A percentile compares a stretch with the other conserved stretches of the same genome.
Evolutionary conservation across 2,329 filamentous ascomycete genomes (phyloP).

Genomic region (Fonsecaea monophora): DNA sequence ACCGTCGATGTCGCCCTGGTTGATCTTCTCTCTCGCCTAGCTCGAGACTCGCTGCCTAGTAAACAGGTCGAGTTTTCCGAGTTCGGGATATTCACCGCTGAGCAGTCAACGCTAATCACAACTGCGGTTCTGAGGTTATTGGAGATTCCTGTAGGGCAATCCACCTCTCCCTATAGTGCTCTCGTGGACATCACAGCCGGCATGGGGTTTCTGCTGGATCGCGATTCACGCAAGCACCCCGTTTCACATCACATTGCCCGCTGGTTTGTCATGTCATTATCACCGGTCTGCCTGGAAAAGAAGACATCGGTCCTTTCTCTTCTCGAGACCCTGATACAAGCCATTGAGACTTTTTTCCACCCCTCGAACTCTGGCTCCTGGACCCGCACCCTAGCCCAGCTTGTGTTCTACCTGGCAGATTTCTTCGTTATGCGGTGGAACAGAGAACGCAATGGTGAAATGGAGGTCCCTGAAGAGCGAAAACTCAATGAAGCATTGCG

Average conservation of each 20-base stretch:
- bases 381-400: slow-evolving; percentile 87
- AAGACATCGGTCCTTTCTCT: slow-evolving; percentile 80
- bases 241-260: slow-evolving; percentile 89
- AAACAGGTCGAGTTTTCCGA: slow-evolving; percentile 79
- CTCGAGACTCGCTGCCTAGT: slow-evolving; percentile 80
- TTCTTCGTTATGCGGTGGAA: slow-evolving; percentile 99
- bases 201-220: slow-evolving; percentile 83
- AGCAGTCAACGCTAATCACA: slow-evolving; percentile 91
- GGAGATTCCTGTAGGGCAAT: slow-evolving; percentile 95
- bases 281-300: slow-evolving; percentile 78
- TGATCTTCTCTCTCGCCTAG: slow-evolving; percentile 85
- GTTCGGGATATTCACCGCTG: slow-evolving; percentile 88
- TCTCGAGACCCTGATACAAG: slow-evolving; percentile 89
- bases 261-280: slow-evolving; percentile 92
- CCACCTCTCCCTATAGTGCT: slow-evolving; percentile 85
- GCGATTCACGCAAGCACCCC: slow-evolving; percentile 92
- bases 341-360: slow-evolving; percentile 97
- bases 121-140: slow-evolving; percentile 87
- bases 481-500: slow-evolving; percentile 82
- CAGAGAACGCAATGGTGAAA: slow-evolving; percentile 88
- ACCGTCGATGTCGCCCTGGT: slow-evolving; percentile 85
- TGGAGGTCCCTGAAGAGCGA: slow-evolving; percentile 81
- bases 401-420: slow-evolving; percentile 91
- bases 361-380: slow-evolving; percentile 93
- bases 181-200: slow-evolving; percentile 83